Conservation (phyloP, 2,329 filamentous ascomycete genomes). For the Xylariaceae sp. region DNA sequence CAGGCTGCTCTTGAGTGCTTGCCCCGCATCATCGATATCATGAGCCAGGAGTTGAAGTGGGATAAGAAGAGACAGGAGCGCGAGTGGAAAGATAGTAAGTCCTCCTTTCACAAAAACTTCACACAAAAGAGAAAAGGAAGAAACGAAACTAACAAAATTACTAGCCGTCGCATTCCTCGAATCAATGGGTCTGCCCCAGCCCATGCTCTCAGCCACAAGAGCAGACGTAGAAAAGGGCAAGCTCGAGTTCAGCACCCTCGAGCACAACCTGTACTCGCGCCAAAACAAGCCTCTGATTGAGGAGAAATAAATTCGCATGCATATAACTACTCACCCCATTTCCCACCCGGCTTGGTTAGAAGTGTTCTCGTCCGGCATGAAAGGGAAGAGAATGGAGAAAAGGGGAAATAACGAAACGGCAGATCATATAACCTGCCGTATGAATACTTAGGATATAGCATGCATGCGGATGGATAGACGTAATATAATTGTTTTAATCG, state of each 20-base stretch:
- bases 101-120: background rate
- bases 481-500: no score
- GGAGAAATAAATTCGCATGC: slow-evolving; percentile 22
- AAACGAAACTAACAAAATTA: no score
- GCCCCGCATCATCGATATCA: slow-evolving; percentile 80
- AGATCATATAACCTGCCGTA: no score
- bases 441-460: no score
- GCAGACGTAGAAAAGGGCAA: slow-evolving; percentile 57
- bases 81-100: slow-evolving; percentile 74
- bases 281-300: slow-evolving; percentile 48
- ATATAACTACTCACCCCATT: background rate
- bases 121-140: no score
- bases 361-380: background rate
- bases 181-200: slow-evolving; percentile 60
- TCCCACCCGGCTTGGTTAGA: no score
- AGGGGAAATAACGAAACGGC: no score
- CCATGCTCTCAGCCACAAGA: slow-evolving; percentile 52
- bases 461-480: no score
- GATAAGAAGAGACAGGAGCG: slow-evolving; percentile 62
- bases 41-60: slow-evolving; percentile 81
- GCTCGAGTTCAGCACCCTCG: slow-evolving; percentile 51
- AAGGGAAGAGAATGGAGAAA: background rate
- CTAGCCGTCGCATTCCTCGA: slow-evolving; percentile 55
- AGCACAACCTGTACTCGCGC: slow-evolving; percentile 59
- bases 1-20: slow-evolving; percentile 84